phyloP scores from a whole-genome alignment of 176 grass and related monocot species.

The Thinopyrum elongatum region DNA sequence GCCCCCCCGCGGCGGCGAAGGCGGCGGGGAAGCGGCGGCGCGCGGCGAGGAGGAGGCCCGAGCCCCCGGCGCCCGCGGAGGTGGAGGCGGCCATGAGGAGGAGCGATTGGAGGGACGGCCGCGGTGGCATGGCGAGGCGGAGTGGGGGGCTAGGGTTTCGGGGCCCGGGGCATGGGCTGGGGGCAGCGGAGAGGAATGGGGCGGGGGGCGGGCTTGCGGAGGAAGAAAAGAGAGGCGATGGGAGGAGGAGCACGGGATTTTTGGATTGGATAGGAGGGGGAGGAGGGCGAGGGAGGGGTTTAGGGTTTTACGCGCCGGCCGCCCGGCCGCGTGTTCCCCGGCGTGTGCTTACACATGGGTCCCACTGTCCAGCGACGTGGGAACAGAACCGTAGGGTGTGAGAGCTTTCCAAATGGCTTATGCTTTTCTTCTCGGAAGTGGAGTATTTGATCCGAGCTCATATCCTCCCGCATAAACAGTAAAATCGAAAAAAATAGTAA shows the following conservation, averaged over 20 bases:
- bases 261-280: slow-evolving; percentile 14
- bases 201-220: not conserved
- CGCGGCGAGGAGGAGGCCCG: slow-evolving; percentile 12
- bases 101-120: slow-evolving; percentile 44
- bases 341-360: not conserved
- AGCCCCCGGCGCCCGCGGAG: slow-evolving; percentile 23
- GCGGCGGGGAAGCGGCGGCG: slow-evolving; percentile 26
- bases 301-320: slow-evolving; percentile 27
- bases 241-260: not conserved
- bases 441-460: too few species aligned
- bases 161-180: not conserved
- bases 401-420: too few species aligned
- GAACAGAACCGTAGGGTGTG: too few species aligned
- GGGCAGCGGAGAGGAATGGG: not conserved
- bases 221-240: slow-evolving; percentile 25
- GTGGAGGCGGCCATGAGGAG: slow-evolving; percentile 47
- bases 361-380: not conserved
- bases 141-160: not conserved
- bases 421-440: too few species aligned
- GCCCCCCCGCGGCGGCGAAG: not conserved
- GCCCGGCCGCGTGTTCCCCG: not conserved
- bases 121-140: slow-evolving; percentile 42
- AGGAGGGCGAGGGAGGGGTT: not conserved
- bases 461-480: too few species aligned
- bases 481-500: too few species aligned